Evolutionary conservation across 225 moss, liverwort and hornwort genomes (phyloP).

Genomic region (Bryoerythrophyllum caledonicum): DNA sequence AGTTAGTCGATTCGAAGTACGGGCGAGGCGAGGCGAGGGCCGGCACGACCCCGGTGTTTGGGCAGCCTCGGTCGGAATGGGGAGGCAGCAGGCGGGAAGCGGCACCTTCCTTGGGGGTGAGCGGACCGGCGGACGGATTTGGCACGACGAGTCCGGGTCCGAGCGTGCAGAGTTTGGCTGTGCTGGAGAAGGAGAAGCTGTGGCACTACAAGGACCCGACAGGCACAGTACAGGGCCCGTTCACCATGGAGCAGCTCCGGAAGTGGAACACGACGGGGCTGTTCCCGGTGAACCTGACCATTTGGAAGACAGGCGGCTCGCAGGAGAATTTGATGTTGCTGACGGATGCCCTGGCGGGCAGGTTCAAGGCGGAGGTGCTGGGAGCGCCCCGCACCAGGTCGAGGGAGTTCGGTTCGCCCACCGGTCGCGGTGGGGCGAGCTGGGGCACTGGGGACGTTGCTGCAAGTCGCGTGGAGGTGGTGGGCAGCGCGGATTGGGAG

Average conservation of each 20-base stretch:
- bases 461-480: too few relatives aligned
- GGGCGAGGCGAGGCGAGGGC: constrained; percentile 51
- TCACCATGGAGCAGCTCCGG: constrained; percentile 87
- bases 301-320: constrained; percentile 69
- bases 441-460: too few relatives aligned
- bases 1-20: constrained; percentile 44
- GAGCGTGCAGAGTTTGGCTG: constrained; percentile 34
- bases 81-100: constrained; percentile 43
- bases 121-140: too few relatives aligned
- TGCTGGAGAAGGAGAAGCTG: constrained; percentile 74
- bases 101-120: neutral
- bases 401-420: constrained; percentile 43
- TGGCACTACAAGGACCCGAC: constrained; percentile 97
- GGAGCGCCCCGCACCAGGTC: constrained; percentile 25
- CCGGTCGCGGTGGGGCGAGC: constrained; percentile 28
- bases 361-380: constrained; percentile 52
- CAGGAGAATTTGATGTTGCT: constrained; percentile 65
- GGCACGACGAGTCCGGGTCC: constrained; percentile 5
- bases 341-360: constrained; percentile 75
- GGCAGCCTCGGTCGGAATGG: constrained; percentile 66
- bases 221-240: constrained; percentile 81
- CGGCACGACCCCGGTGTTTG: constrained; percentile 60
- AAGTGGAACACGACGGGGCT: constrained; percentile 98
- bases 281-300: constrained; percentile 74
- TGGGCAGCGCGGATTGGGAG: constrained; percentile 31